Base-by-base conservation (phyloP, 345 rosid genomes). In the Zanthoxylum bungeanum region DNA sequence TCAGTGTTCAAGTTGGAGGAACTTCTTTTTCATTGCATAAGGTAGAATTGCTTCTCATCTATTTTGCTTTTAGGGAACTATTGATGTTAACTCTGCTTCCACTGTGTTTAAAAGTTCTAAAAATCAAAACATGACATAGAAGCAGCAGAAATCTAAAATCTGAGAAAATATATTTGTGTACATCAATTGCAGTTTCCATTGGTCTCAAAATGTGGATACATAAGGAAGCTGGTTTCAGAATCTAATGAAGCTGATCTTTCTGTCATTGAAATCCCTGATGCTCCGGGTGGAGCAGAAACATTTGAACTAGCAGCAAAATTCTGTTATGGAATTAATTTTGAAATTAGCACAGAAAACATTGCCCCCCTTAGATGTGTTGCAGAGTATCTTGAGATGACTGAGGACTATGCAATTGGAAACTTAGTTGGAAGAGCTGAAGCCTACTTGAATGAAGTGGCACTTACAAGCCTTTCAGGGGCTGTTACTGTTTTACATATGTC, bases 361-460 rank as follows among this genome's bases (percentile, higher is more conserved):
- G 91, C 99, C 0, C 96, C 94, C 49, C 76, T 95, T 4, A 81
- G 99, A 69, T 92, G 99, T 46, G 89, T 97, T 25, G 97, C 98
- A 0, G 99, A 95, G 97, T 91, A 87, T 74, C 86, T 95, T n/a
- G 99, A 95, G 78, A 95, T 95, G 99, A 95, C 98, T n/a, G 99
- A 95, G 82, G 99, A 95, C 72, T 85, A 84, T 37, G 85, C 87
- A 0, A 89, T 90, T 2, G 92, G 91, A 57, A 93, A 91, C 70
- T 83, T 93, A 1, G 81, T 87, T 10, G 80, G 83, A 58, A 86
- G 96, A 83, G 62, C 92, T 2, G 97, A 93, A 71, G 83, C 96
- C 57, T 91, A 90, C 82, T 74, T 93, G 62, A 89, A 74, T 22
- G 97, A 93, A 77, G 93, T 93, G 56, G 89, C 93, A 25, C 87